Conservation (phyloP, 139 green algal species). For the Coelastrella sp. region DNA sequence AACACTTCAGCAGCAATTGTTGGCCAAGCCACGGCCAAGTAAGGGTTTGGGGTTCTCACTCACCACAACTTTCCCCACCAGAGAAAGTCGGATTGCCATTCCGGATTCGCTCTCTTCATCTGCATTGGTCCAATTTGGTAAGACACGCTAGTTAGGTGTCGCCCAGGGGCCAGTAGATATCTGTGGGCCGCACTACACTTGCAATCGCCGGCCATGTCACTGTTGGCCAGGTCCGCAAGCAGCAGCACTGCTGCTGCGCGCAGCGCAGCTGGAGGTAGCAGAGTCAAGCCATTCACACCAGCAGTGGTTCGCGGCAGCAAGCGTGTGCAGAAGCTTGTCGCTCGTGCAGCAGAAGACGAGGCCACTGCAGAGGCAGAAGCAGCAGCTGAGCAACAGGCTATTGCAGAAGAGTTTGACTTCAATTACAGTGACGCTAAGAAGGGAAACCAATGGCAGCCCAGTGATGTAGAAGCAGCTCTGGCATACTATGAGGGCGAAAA, state of each 20-base stretch:
- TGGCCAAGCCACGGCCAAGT: too few species aligned
- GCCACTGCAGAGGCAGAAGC: conserved; percentile 9
- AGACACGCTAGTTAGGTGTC: not conserved
- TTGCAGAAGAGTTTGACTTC: conserved; percentile 39
- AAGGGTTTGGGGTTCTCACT: not conserved
- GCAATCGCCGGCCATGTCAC: conserved; percentile 14
- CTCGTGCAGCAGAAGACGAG: conserved; percentile 43
- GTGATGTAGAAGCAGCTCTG: conserved; percentile 46
- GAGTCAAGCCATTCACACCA: conserved; percentile 25
- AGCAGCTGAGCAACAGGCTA: not conserved
- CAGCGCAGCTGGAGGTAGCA: conserved; percentile 15
- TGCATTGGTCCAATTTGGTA: not conserved
- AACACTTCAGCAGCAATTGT: too few species aligned
- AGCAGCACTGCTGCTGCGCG: conserved; percentile 3
- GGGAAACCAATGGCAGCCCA: conserved; percentile 43
- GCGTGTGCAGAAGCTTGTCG: conserved; percentile 30
- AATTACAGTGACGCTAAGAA: conserved; percentile 49
- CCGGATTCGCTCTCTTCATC: not conserved
- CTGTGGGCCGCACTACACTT: not conserved
- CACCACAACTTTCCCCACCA: conserved; percentile 6
- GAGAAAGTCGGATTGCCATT: not conserved
- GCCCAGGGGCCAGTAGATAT: not conserved
- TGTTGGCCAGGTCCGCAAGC: not conserved
- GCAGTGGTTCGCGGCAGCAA: not conserved
- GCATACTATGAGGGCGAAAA: conserved; percentile 36